phyloP scores from a whole-genome alignment of 805 yeast genomes.

The Saturnispora mendoncae region DNA sequence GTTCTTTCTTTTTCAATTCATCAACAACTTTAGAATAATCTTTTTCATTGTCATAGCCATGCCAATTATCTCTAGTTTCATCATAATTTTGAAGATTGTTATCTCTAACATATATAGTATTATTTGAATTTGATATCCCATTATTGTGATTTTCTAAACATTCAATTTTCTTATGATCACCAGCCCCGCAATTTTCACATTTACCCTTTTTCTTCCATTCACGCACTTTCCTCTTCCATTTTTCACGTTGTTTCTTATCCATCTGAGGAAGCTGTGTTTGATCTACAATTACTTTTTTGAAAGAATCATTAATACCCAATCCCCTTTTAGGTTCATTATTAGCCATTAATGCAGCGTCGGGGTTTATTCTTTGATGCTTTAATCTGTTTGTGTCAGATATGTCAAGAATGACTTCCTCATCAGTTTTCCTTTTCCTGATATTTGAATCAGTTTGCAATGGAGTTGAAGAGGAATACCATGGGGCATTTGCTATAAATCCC shows the following conservation, averaged over 20 bases:
- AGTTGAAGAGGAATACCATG: constrained; percentile 31
- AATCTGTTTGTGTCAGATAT: constrained; percentile 35
- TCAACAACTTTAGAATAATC: constrained; percentile 48
- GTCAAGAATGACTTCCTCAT: constrained; percentile 18
- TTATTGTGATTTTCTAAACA: constrained; percentile 42
- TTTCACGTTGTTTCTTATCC: constrained; percentile 1
- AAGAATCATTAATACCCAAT: constrained; percentile 44
- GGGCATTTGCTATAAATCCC: constrained; percentile 31
- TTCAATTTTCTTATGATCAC: constrained; percentile 40
- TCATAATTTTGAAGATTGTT: constrained; percentile 8
- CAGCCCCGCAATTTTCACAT: constrained; percentile 52
- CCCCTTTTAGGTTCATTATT: constrained; percentile 49
- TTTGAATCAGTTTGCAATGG: constrained; percentile 23
- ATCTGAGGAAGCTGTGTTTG: constrained; percentile 4
- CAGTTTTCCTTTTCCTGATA: constrained; percentile 21
- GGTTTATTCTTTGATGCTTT: constrained; percentile 48
- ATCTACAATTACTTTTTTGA: constrained; percentile 18
- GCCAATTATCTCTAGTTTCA: constrained; percentile 63
- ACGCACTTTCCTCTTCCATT: constrained; percentile 7
- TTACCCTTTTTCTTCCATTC: constrained; percentile 25
- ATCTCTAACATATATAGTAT: neutral
- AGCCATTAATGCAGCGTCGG: constrained; percentile 30
- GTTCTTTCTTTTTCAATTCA: constrained; percentile 36
- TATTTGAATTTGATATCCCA: too few relatives aligned
- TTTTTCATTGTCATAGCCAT: constrained; percentile 52